Percentiles rank a stretch among this genome's conserved stretches.
Conservation (phyloP, 2,329 filamentous ascomycete species). For the Coniochaeta hoffmannii region DNA sequence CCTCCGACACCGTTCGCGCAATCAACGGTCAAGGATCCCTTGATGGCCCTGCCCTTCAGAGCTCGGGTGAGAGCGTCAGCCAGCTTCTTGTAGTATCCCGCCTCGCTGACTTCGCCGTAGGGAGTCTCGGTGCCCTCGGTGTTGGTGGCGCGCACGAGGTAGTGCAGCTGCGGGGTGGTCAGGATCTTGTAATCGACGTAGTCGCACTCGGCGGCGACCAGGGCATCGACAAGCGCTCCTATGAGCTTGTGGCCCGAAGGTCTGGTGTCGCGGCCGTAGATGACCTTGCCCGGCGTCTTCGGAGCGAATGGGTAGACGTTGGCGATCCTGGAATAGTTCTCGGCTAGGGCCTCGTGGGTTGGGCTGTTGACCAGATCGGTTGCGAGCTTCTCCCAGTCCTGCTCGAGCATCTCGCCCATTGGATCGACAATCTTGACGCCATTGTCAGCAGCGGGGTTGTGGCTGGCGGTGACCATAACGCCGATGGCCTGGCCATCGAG, state of each 20-base stretch:
- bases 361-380: constrained; percentile 83
- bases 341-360: constrained; percentile 64
- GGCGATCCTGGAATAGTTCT: constrained; percentile 70
- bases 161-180: constrained; percentile 97
- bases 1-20: constrained; percentile 96
- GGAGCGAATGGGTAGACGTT: constrained; percentile 70
- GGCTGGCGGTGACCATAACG: constrained; percentile 92
- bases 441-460: constrained; percentile 86
- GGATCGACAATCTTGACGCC: constrained; percentile 95
- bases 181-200: constrained; percentile 82
- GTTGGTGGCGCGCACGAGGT: constrained; percentile 90
- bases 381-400: constrained; percentile 87
- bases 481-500: constrained; percentile 86
- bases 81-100: constrained; percentile 93
- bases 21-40: constrained; percentile 75
- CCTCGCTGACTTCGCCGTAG: constrained; percentile 83
- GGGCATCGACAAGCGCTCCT: constrained; percentile 67
- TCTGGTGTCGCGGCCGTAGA: constrained; percentile 88
- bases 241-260: constrained; percentile 84
- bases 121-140: constrained; percentile 79
- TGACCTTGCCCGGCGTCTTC: constrained; percentile 64
- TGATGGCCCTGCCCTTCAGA: constrained; percentile 67
- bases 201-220: constrained; percentile 67
- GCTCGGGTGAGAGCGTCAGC: constrained; percentile 76
- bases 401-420: constrained; percentile 95